Conservation (phyloP, 768 basidiomycete species). For the Russula olivacea region DNA sequence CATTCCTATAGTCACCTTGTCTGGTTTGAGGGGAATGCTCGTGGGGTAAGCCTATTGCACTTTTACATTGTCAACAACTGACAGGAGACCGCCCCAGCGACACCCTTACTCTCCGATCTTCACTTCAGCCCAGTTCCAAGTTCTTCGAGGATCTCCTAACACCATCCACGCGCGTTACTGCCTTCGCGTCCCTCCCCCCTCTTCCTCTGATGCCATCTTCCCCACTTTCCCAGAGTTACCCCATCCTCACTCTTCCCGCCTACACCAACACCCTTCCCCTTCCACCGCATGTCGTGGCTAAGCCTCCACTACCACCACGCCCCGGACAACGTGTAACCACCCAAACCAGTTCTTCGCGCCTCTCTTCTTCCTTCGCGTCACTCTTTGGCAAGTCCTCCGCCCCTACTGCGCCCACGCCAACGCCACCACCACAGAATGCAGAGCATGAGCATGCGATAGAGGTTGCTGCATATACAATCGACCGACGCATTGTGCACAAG, state of each 20-base stretch:
- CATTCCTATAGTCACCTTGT: conserved; percentile 65
- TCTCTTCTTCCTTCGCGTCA: conserved; percentile 26
- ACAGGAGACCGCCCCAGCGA: conserved; percentile 28
- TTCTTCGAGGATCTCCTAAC: conserved; percentile 38
- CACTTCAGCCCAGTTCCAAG: conserved; percentile 38
- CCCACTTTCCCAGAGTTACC: conserved; percentile 39
- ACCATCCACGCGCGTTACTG: conserved; percentile 34
- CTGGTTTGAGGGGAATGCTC: conserved; percentile 73
- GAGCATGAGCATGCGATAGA: conserved; percentile 41
- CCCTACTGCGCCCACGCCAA: conserved; percentile 19
- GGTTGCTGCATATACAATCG: conserved; percentile 56
- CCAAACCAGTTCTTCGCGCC: conserved; percentile 25
- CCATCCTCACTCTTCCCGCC: conserved; percentile 42
- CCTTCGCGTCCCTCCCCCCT: conserved; percentile 47
- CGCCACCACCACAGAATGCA: conserved; percentile 18
- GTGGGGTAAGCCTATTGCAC: conserved; percentile 42
- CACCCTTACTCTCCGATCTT: conserved; percentile 41
- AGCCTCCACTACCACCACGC: conserved; percentile 31
- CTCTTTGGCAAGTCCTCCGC: conserved; percentile 25
- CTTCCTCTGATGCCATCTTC: conserved; percentile 37
- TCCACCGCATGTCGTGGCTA: conserved; percentile 29
- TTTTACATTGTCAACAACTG: background rate
- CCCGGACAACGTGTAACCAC: conserved; percentile 27
- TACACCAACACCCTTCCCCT: conserved; percentile 34
- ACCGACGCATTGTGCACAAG: conserved; percentile 44